Base-by-base conservation (phyloP, 2,329 filamentous ascomycete genomes). In the Pyrenophora seminiperda region DNA sequence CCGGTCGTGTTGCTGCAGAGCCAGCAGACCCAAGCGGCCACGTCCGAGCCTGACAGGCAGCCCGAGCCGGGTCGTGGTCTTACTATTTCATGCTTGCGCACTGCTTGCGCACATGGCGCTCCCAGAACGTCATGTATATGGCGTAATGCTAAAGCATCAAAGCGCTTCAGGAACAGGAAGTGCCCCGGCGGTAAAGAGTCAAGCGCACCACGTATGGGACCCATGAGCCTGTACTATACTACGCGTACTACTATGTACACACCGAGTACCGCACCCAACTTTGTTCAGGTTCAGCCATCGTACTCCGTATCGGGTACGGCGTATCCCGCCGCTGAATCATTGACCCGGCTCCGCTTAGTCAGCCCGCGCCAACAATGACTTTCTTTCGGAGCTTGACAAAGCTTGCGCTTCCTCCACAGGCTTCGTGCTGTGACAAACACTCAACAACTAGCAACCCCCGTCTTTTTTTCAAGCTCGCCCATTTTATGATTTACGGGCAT, bases 161-260 rank as follows among this genome's bases (percentile, higher is more conserved):
- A 54, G 44, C 53, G 29, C 41, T 44, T 44, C 61, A 63, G 61
- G 58, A 61, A 65, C 61, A 65, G 59, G 57, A 52, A 63, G 56
- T 45, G 41, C 33, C 34, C 56, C 55, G 48, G 9, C 39, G 30
- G 6, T 22, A 15, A 20, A 37, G 32, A 14, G 41, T 38, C 39
- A 33, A 47, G 32, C 29, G 33, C 15, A 11, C 34, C 11, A 27
- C 22, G 22, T 9, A 3, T 27, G 22, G 22, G 7, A 27, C 22
- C 22, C 24, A 27, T 27, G n/a, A 27, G 24, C 24, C 24, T 10
- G 24, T 27, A 27, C n/a, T 27, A 9, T 27, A 10, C 24, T 27
- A 27, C 24, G 9, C 24, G 24, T 27, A 10, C 24, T 11, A 27
- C 24, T 9, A n/a, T n/a, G n/a, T n/a, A n/a, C n/a, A n/a, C n/a